phyloP scores from a whole-genome alignment of 371 early-diverging fungal species.

The Mortierella polycephala region DNA sequence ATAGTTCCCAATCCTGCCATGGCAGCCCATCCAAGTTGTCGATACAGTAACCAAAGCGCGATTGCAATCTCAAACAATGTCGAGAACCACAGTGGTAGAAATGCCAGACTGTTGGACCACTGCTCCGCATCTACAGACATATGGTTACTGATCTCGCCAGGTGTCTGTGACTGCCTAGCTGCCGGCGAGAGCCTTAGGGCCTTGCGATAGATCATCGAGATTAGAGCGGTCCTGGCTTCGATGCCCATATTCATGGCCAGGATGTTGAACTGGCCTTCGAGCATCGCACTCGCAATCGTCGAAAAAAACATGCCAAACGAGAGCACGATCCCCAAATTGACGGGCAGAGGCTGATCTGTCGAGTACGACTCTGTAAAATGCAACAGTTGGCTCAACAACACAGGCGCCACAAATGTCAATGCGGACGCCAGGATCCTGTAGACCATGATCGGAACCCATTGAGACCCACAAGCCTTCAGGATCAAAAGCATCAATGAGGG shows the following conservation, averaged over 20 bases:
- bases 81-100: conserved; percentile 28
- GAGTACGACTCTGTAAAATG: conserved; percentile 19
- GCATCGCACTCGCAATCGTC: conserved; percentile 14
- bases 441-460: conserved; percentile 27
- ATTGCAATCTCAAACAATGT: conserved; percentile 32
- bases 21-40: conserved; percentile 38
- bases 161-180: conserved; percentile 26
- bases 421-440: conserved; percentile 15
- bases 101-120: conserved; percentile 19
- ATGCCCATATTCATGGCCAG: conserved; percentile 54
- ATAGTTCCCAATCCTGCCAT: conserved; percentile 29
- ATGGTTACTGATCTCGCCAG: conserved; percentile 42
- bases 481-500: conserved; percentile 15
- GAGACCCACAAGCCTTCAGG: conserved; percentile 14
- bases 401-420: conserved; percentile 29
- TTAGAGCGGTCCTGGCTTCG: conserved; percentile 58
- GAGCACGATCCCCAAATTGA: conserved; percentile 22
- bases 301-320: conserved; percentile 41
- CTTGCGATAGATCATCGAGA: conserved; percentile 69
- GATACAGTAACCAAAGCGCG: conserved; percentile 44
- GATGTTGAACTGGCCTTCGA: conserved; percentile 34
- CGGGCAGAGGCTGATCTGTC: conserved; percentile 10
- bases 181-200: conserved; percentile 26
- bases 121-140: conserved; percentile 39
- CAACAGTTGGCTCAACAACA: conserved; percentile 26